Conservation (phyloP, 2,329 filamentous ascomycete genomes). For the Falciphora oryzae region DNA sequence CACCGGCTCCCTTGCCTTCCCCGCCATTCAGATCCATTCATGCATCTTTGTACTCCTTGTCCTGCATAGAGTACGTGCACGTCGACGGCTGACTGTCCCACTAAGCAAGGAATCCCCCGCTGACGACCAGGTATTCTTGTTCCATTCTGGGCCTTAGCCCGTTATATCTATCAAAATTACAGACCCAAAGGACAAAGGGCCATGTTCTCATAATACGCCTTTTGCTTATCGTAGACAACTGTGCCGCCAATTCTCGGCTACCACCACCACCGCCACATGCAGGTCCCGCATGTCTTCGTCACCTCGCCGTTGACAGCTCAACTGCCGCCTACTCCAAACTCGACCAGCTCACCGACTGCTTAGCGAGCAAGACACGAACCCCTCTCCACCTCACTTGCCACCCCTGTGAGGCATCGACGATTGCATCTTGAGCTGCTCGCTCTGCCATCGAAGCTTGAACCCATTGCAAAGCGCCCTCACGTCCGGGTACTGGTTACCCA, state of each 20-base stretch:
- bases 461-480: constrained; percentile 95
- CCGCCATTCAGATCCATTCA: too few relatives aligned
- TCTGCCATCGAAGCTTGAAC: constrained; percentile 78
- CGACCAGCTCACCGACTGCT: background rate
- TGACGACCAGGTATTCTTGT: background rate
- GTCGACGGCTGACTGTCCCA: too few relatives aligned
- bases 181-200: background rate
- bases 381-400: background rate
- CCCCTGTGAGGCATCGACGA: constrained; percentile 9
- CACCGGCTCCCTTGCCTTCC: too few relatives aligned
- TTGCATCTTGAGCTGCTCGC: constrained; percentile 58
- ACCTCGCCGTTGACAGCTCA: background rate
- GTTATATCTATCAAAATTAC: background rate
- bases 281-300: background rate
- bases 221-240: background rate
- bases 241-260: background rate
- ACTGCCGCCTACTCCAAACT: too few relatives aligned
- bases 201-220: background rate
- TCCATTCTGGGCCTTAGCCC: background rate
- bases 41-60: background rate
- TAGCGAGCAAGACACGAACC: too few relatives aligned
- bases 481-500: constrained; percentile 84
- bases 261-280: background rate
- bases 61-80: background rate
- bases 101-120: background rate